These are phyloP conservation scores for Arthrobotrys sphaeroides DNA, from an alignment of 2,329 filamentous ascomycete genomes.

Conservation along the genomic window DNA sequence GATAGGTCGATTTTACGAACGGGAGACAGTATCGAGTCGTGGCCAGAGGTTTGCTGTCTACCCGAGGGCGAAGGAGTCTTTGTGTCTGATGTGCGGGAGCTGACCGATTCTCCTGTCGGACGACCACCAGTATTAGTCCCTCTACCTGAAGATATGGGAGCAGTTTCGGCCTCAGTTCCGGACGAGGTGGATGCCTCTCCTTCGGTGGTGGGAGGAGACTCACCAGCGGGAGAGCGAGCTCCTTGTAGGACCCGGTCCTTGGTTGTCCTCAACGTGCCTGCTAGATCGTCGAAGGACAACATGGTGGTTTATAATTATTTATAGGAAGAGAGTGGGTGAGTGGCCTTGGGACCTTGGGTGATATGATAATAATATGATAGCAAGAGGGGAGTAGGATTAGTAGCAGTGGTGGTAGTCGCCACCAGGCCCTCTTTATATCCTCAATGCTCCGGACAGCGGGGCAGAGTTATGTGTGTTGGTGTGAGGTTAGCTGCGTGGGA, in stretches of 20 bases:
- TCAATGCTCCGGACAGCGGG: neutral
- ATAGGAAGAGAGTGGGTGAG: neutral
- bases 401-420: neutral
- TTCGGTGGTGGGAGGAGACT: slow-evolving; percentile 24
- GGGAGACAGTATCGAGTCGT: slow-evolving; percentile 35
- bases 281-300: slow-evolving; percentile 49
- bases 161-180: neutral
- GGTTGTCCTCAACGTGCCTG: slow-evolving; percentile 41
- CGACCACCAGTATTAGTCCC: slow-evolving; percentile 24
- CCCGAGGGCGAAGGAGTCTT: slow-evolving; percentile 14
- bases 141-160: neutral
- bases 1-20: slow-evolving; percentile 36
- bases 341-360: no score
- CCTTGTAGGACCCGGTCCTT: slow-evolving; percentile 50
- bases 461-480: neutral
- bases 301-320: slow-evolving; percentile 28
- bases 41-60: slow-evolving; percentile 9
- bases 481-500: neutral
- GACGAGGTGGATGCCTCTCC: neutral
- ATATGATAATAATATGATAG: no score
- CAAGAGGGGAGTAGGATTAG: neutral
- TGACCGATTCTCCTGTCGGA: slow-evolving; percentile 30
- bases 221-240: slow-evolving; percentile 44
- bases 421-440: neutral
- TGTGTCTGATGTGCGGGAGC: slow-evolving; percentile 10